Conservation (phyloP, 176 grass and related monocot species). For the Thinopyrum elongatum region DNA sequence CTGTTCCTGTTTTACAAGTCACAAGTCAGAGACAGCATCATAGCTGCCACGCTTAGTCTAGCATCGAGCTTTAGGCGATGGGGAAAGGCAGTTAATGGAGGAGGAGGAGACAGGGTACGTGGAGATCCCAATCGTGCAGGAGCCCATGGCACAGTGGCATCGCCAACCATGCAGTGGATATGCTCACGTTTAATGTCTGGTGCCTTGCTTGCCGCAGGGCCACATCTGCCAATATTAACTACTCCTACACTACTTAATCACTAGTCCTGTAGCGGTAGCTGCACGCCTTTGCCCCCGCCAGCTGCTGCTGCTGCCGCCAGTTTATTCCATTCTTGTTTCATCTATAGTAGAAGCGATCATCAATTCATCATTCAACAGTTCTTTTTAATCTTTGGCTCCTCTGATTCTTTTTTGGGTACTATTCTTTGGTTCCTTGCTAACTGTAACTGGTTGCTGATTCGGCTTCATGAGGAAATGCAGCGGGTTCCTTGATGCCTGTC, state of each 20-base stretch:
- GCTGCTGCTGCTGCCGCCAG: not conserved
- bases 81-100: not conserved
- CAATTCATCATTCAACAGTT: not conserved
- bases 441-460: not conserved
- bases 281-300: not conserved
- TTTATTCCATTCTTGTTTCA: conserved; percentile 15
- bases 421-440: not conserved
- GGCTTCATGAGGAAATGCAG: not conserved
- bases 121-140: conserved; percentile 35
- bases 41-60: not conserved
- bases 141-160: conserved; percentile 3
- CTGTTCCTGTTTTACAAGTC: not conserved
- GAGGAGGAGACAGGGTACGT: conserved; percentile 20
- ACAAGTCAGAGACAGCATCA: not conserved
- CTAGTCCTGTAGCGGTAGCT: not conserved
- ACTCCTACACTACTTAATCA: not conserved
- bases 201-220: conserved; percentile 10
- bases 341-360: not conserved
- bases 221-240: not conserved
- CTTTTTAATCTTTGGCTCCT: not conserved
- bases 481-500: not conserved
- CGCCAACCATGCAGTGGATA: conserved; percentile 23
- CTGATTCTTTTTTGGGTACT: too few species aligned
- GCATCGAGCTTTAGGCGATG: not conserved
- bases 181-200: conserved; percentile 29